Conservation (phyloP, 768 basidiomycete genomes). For the Mycena leptocephala region DNA sequence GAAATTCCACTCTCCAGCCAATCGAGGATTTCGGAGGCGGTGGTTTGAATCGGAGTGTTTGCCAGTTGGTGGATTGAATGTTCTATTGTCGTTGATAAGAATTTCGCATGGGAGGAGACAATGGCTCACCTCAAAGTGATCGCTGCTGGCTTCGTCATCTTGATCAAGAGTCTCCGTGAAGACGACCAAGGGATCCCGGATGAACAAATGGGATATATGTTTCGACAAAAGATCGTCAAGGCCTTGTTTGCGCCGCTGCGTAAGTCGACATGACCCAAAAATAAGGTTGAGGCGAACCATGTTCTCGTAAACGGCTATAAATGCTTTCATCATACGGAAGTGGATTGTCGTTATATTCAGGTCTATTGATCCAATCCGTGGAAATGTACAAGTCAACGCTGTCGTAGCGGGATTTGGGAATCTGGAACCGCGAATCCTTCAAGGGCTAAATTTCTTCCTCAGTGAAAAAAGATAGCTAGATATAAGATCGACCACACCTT, state of each 20-base stretch:
- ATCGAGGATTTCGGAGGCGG: slow-evolving; percentile 94
- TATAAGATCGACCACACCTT: slow-evolving; percentile 65
- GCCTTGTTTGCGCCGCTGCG: slow-evolving; percentile 65
- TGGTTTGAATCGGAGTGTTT: slow-evolving; percentile 98
- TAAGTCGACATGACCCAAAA: neutral
- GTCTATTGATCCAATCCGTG: slow-evolving; percentile 87
- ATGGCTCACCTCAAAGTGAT: slow-evolving; percentile 91
- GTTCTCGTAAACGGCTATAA: slow-evolving; percentile 78
- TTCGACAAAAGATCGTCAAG: slow-evolving; percentile 91
- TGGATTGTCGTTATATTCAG: slow-evolving; percentile 94
- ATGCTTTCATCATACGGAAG: slow-evolving; percentile 86
- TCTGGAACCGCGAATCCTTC: slow-evolving; percentile 79
- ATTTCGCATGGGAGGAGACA: neutral
- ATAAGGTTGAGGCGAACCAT: slow-evolving; percentile 70
- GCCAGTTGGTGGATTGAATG: slow-evolving; percentile 99
- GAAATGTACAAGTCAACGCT: slow-evolving; percentile 97
- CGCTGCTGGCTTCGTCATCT: slow-evolving; percentile 89
- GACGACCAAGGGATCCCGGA: slow-evolving; percentile 96
- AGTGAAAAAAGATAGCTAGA: neutral
- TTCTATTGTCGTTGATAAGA: slow-evolving; percentile 70
- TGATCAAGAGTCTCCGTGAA: slow-evolving; percentile 96
- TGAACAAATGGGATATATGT: slow-evolving; percentile 96
- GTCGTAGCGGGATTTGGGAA: slow-evolving; percentile 98
- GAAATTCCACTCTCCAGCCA: slow-evolving; percentile 98
- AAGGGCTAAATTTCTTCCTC: slow-evolving; percentile 71